phyloP scores from a whole-genome alignment of 345 rosid genomes.

The Corchorus olitorius region DNA sequence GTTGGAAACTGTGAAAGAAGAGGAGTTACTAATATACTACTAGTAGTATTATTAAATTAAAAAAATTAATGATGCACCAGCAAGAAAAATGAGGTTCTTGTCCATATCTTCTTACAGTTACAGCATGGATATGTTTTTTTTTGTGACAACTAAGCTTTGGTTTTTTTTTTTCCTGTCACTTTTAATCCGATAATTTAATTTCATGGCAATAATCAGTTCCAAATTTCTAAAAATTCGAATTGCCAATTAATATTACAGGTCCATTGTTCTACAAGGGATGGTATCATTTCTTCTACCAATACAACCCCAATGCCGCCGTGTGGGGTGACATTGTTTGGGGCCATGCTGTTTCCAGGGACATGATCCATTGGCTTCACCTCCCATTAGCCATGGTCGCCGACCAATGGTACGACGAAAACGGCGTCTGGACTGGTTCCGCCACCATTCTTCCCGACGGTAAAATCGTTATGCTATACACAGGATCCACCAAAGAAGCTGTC shows the following conservation, averaged over 20 bases:
- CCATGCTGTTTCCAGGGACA: slow-evolving; percentile 81
- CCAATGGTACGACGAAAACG: slow-evolving; percentile 75
- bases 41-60: no score
- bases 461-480: slow-evolving; percentile 83
- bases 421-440: slow-evolving; percentile 96
- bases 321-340: slow-evolving; percentile 99
- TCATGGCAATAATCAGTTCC: background rate
- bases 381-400: slow-evolving; percentile 88
- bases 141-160: background rate
- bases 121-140: background rate
- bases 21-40: background rate
- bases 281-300: slow-evolving; percentile 96
- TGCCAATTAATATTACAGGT: slow-evolving; percentile 40
- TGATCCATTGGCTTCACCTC: slow-evolving; percentile 86
- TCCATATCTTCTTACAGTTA: background rate
- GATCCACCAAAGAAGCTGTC: slow-evolving; percentile 63
- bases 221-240: background rate
- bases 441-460: slow-evolving; percentile 81
- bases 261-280: slow-evolving; percentile 89
- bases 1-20: background rate
- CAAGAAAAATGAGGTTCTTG: background rate
- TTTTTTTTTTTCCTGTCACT: no score
- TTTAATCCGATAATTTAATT: background rate
- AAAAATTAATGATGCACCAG: no score
- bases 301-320: slow-evolving; percentile 79